Conservation (phyloP, 1,139 yeast species). For the Saccharomyces hybrid region DNA sequence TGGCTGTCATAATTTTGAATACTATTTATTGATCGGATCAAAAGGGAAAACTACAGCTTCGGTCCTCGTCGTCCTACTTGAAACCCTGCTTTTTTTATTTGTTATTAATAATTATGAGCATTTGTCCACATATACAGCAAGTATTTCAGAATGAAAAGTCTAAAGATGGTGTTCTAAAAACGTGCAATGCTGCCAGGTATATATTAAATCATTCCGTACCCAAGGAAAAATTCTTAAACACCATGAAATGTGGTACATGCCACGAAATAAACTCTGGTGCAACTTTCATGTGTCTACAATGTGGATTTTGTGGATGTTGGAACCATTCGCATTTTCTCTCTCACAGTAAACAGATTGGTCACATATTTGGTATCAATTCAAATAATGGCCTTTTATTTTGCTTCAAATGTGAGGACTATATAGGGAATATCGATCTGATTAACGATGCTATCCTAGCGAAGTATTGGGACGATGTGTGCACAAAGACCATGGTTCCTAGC, state of each 20-base stretch:
- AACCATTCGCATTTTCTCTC: conserved; percentile 47
- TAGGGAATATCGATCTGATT: conserved; percentile 41
- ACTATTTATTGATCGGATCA: not conserved
- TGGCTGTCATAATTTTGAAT: not conserved
- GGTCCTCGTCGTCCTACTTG: not conserved
- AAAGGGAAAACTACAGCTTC: not conserved
- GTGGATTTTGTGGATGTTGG: conserved; percentile 76
- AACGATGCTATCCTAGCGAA: conserved; percentile 19
- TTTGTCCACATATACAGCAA: conserved; percentile 20
- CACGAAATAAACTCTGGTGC: conserved; percentile 38
- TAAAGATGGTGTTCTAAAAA: conserved; percentile 23
- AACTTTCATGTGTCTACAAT: conserved; percentile 68
- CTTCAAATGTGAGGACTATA: conserved; percentile 66
- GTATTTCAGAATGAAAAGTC: conserved; percentile 23
- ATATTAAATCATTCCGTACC: conserved; percentile 19
- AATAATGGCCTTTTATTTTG: conserved; percentile 59
- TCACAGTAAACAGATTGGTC: conserved; percentile 59
- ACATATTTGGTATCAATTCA: conserved; percentile 52
- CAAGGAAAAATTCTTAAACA: conserved; percentile 16
- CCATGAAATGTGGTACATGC: conserved; percentile 26
- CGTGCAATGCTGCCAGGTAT: conserved; percentile 25
- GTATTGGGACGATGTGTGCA: conserved; percentile 27
- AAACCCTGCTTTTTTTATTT: not conserved
- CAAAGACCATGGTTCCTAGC: conserved; percentile 43
- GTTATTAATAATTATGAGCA: not conserved